Base-by-base conservation (phyloP, 139 green algal genomes). In the Choricystis sp. region DNA sequence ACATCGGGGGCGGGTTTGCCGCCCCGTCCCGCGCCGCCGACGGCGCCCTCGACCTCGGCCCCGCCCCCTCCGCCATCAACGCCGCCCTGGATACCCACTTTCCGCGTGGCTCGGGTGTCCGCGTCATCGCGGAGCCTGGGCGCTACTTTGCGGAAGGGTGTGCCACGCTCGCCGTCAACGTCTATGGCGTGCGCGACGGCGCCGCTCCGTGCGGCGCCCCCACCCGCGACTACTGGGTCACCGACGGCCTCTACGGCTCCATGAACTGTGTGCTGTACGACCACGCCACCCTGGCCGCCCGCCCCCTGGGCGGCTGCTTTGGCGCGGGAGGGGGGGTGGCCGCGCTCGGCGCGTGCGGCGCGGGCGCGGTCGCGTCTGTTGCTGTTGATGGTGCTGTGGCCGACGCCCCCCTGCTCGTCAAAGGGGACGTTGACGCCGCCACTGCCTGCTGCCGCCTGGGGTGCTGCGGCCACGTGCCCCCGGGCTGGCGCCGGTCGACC, bases 241-340 rank as follows among this genome's bases (percentile, higher is more conserved):
- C 82, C 2, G 92, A 98, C 65, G 92, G 92, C 27, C 75, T 99
- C 49, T 99, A 99, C 66, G 92, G 92, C 64, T 89, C 77, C 29
- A 91, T 99, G 76, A 99, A 99, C 85, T 96, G 86, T 67, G 71
- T 95, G 49, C 65, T 96, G 56, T 89, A 91, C 64, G 84, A 92
- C 72, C 79, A 88, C 60, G 84, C 81, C 2, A 65, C 68, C 31
- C 62, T 81, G 63, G 60, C 62, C 3, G 61, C 72, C 2, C 58
- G 63, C 2, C 70, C 61, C 21, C 63, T 87, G 59, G 62, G 73
- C 21, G n/a, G n/a, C n/a, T n/a, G n/a, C n/a, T n/a, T n/a, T n/a
- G n/a, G n/a, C n/a, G n/a, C 58, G 26, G 24, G 31, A 26, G 58
- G 21, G 30, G 58, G 26, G 26, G 26, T 3, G 26, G 3, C 23